phyloP scores from a whole-genome alignment of 2,329 filamentous ascomycete genomes.

The Thelonectria blattea region DNA sequence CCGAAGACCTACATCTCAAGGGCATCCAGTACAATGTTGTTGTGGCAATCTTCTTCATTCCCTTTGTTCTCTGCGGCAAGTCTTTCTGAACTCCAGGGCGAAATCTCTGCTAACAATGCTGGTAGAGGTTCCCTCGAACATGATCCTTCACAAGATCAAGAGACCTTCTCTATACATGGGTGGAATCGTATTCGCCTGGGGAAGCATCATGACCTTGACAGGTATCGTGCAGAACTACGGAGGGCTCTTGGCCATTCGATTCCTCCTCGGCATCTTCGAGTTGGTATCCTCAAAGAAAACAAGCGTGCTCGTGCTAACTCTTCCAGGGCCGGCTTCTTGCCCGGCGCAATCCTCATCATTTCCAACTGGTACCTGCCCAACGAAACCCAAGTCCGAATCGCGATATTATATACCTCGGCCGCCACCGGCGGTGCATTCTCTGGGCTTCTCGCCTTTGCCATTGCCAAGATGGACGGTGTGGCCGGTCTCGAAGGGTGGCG shows the following conservation, averaged over 20 bases:
- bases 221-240: slow-evolving; percentile 47
- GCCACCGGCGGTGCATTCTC: slow-evolving; percentile 52
- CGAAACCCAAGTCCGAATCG: background rate
- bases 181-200: slow-evolving; percentile 36
- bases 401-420: no score
- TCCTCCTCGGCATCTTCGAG: slow-evolving; percentile 49
- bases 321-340: slow-evolving; percentile 41
- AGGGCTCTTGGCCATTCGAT: slow-evolving; percentile 48
- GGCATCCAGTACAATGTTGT: slow-evolving; percentile 54
- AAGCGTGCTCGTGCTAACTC: background rate
- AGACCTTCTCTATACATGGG: slow-evolving; percentile 50
- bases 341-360: slow-evolving; percentile 42
- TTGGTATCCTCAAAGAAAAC: slow-evolving; percentile 24
- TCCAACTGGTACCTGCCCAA: slow-evolving; percentile 43
- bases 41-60: slow-evolving; percentile 42
- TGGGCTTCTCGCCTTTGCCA: slow-evolving; percentile 51
- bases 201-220: slow-evolving; percentile 46
- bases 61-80: slow-evolving; percentile 57
- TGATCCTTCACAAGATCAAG: slow-evolving; percentile 45
- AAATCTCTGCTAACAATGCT: slow-evolving; percentile 30
- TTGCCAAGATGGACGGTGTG: slow-evolving; percentile 53
- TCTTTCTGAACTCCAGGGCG: background rate
- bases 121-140: slow-evolving; percentile 46
- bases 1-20: slow-evolving; percentile 52
- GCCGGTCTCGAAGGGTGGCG: slow-evolving; percentile 53